A percentile compares a stretch with the other conserved stretches of the same genome.
Evolutionary conservation across 371 early-diverging fungal species (phyloP).

Genomic region (Mortierella sp.): DNA sequence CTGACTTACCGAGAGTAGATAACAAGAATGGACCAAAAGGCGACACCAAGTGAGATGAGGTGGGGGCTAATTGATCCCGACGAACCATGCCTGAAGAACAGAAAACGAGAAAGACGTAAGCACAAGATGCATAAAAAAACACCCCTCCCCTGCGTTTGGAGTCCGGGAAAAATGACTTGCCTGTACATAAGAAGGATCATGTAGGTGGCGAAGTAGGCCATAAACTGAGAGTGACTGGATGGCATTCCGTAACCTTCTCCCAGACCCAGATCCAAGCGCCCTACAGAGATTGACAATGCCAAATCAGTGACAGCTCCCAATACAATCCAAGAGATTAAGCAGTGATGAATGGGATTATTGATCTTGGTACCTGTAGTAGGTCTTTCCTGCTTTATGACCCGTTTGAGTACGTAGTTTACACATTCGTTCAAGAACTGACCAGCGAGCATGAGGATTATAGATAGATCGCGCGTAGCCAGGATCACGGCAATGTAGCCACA

Average conservation of each 20-base stretch:
- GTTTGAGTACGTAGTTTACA: constrained; percentile 79
- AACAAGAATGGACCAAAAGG: constrained; percentile 31
- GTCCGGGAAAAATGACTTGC: constrained; percentile 39
- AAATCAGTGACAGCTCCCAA: no score
- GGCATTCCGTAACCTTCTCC: constrained; percentile 97
- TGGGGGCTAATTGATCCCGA: constrained; percentile 23
- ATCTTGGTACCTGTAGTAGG: constrained; percentile 61
- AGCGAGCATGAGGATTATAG: constrained; percentile 73
- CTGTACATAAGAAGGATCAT: constrained; percentile 68
- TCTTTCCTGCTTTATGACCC: constrained; percentile 73
- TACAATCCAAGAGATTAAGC: no score
- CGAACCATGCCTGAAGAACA: constrained; percentile 19
- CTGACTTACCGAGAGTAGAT: constrained; percentile 53
- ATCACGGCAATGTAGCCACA: constrained; percentile 85
- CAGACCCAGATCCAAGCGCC: constrained; percentile 36
- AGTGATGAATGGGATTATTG: no score
- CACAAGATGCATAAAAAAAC: background rate
- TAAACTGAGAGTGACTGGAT: constrained; percentile 92
- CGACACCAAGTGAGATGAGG: constrained; percentile 19
- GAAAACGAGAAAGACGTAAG: constrained; percentile 1
- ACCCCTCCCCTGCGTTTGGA: no score
- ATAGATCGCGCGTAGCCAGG: constrained; percentile 78
- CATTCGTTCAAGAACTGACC: constrained; percentile 89
- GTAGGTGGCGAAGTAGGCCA: constrained; percentile 84
- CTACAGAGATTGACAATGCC: no score